Percentiles rank a stretch among this genome's conserved stretches.
Evolutionary conservation across 139 green algal species (phyloP).

Genomic region (Haematococcus lacustris): DNA sequence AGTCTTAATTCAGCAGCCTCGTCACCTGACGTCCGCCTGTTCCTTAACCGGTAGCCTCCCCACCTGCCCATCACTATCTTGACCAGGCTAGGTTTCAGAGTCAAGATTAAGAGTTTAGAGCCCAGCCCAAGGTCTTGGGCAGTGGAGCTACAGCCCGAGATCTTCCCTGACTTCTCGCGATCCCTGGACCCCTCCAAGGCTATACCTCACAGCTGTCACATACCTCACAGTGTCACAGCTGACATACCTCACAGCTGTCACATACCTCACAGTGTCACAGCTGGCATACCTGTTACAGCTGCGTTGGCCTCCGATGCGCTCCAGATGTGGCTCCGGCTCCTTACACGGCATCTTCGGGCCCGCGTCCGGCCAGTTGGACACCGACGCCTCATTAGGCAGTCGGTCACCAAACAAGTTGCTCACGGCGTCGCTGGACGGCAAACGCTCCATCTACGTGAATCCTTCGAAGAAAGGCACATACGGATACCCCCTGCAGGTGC

Average conservation of each 20-base stretch:
- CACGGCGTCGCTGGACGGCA: neutral
- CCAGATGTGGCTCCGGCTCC: neutral
- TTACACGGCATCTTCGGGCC: slow-evolving; percentile 4
- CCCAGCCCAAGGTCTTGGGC: too few relatives aligned
- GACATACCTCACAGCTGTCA: too few relatives aligned
- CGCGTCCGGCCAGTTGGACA: neutral
- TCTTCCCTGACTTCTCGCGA: too few relatives aligned
- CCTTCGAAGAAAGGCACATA: slow-evolving; percentile 12
- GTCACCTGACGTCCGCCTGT: neutral
- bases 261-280: neutral
- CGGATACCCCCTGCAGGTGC: slow-evolving; percentile 11
- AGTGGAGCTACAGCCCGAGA: too few relatives aligned
- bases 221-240: too few relatives aligned
- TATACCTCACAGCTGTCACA: neutral
- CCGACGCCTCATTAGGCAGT: neutral
- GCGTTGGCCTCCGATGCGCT: neutral
- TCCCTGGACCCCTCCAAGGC: neutral
- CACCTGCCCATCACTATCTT: neutral
- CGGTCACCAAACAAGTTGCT: neutral
- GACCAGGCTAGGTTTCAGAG: too few relatives aligned
- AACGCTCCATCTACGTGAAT: slow-evolving; percentile 16
- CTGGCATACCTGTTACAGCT: neutral
- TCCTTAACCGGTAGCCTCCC: neutral
- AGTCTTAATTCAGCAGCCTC: neutral
- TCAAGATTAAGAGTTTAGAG: too few relatives aligned